phyloP scores from a whole-genome alignment of 2,329 filamentous ascomycete species.

The Claviceps arundinis region DNA sequence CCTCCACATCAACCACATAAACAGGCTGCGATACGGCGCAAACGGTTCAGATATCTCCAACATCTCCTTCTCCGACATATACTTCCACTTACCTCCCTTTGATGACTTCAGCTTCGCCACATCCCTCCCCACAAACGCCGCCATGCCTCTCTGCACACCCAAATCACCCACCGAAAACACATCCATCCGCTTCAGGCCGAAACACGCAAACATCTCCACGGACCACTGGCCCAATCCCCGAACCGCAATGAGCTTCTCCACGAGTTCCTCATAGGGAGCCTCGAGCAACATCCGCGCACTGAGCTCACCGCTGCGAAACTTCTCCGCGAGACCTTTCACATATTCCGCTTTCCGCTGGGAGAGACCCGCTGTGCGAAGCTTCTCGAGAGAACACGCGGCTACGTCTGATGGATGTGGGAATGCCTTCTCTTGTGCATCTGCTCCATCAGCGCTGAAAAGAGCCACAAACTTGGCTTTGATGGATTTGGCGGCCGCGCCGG shows the following conservation, averaged over 20 bases:
- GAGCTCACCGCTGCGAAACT: constrained; percentile 65
- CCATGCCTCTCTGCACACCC: constrained; percentile 90
- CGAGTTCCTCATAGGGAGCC: constrained; percentile 73
- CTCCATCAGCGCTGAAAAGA: constrained; percentile 44
- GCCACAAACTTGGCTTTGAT: constrained; percentile 78
- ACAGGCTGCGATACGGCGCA: constrained; percentile 75
- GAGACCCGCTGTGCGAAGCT: constrained; percentile 71
- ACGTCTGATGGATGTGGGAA: constrained; percentile 75
- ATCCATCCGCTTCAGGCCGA: constrained; percentile 87
- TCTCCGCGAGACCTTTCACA: constrained; percentile 69
- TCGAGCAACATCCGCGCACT: constrained; percentile 62
- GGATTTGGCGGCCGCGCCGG: constrained; percentile 75
- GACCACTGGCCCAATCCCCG: constrained; percentile 81
- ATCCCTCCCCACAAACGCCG: constrained; percentile 70
- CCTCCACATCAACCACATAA: constrained; percentile 99
- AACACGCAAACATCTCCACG: constrained; percentile 96
- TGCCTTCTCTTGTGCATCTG: constrained; percentile 14
- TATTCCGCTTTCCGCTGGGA: constrained; percentile 96
- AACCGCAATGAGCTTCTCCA: constrained; percentile 72
- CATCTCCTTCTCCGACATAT: constrained; percentile 94
- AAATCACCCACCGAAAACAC: constrained; percentile 87
- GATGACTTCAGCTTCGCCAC: constrained; percentile 64
- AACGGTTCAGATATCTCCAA: constrained; percentile 66
- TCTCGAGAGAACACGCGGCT: constrained; percentile 45
- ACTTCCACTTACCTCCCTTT: constrained; percentile 87